Evolutionary conservation across 345 rosid species (phyloP).

Genomic region (Viola odorata): DNA sequence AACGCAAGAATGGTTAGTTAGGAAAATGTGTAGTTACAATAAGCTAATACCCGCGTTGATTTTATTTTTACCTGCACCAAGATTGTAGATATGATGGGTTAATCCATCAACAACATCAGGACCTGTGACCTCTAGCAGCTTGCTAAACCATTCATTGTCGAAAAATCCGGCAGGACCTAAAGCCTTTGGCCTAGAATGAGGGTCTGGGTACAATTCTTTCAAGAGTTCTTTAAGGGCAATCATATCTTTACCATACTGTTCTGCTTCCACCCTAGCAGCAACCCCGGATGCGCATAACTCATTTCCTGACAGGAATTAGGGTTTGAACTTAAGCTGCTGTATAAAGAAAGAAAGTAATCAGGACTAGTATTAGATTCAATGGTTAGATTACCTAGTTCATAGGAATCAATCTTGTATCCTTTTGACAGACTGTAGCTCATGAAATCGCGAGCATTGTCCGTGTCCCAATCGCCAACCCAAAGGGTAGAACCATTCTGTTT

Average conservation of each 20-base stretch:
- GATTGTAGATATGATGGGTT: slow-evolving; percentile 61
- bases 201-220: slow-evolving; percentile 28
- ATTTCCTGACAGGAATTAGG: slow-evolving; percentile 32
- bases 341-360: not conserved
- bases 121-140: slow-evolving; percentile 35
- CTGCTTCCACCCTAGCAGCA: slow-evolving; percentile 30
- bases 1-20: not conserved
- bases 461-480: slow-evolving; percentile 45
- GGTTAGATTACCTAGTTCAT: slow-evolving; percentile 40
- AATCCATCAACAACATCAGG: slow-evolving; percentile 41
- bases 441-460: slow-evolving; percentile 36
- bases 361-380: not conserved
- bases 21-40: not conserved
- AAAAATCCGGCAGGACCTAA: slow-evolving; percentile 56
- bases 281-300: slow-evolving; percentile 51
- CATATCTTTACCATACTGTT: slow-evolving; percentile 39
- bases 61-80: slow-evolving; percentile 37
- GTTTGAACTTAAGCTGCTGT: not conserved
- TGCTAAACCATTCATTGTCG: slow-evolving; percentile 48
- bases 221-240: slow-evolving; percentile 28
- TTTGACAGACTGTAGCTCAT: slow-evolving; percentile 40
- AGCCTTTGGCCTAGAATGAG: slow-evolving; percentile 32
- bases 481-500: slow-evolving; percentile 1
- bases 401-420: slow-evolving; percentile 55
- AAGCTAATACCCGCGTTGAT: not conserved